phyloP scores from a whole-genome alignment of 2,329 filamentous ascomycete species.

The Fusarium pseudograminearum region DNA sequence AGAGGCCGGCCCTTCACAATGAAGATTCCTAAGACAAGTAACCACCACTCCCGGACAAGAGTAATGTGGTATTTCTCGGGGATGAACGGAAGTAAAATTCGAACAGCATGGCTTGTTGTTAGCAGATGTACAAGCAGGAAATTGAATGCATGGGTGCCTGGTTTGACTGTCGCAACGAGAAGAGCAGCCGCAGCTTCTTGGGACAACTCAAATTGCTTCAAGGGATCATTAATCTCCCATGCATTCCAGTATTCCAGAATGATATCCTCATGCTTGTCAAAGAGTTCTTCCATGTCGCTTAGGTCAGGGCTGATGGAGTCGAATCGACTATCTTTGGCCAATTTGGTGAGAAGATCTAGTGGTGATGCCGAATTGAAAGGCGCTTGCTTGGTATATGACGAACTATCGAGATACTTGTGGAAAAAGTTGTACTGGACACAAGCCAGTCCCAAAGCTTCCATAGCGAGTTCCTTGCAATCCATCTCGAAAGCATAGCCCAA shows the following conservation, averaged over 20 bases:
- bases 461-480: conserved; percentile 83
- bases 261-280: conserved; percentile 75
- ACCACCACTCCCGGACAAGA: conserved; percentile 89
- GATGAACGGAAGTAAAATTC: conserved; percentile 84
- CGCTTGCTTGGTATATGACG: conserved; percentile 75
- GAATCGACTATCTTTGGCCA: conserved; percentile 77
- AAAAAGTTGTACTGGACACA: conserved; percentile 69
- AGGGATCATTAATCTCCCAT: conserved; percentile 78
- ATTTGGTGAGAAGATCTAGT: conserved; percentile 76
- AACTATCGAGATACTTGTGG: conserved; percentile 77
- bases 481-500: conserved; percentile 94
- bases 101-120: conserved; percentile 86
- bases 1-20: conserved; percentile 79
- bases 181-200: conserved; percentile 72
- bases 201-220: conserved; percentile 79
- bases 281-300: conserved; percentile 74
- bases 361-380: conserved; percentile 71
- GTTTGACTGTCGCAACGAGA: conserved; percentile 69
- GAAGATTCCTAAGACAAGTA: conserved; percentile 83
- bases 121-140: conserved; percentile 87
- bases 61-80: conserved; percentile 78
- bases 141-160: conserved; percentile 76
- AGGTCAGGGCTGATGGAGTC: conserved; percentile 68
- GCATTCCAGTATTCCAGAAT: conserved; percentile 92
- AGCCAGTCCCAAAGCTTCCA: conserved; percentile 84